These are phyloP conservation scores for Termitomyces sp. DNA, from an alignment of 768 basidiomycete genomes.

Conservation along the genomic window DNA sequence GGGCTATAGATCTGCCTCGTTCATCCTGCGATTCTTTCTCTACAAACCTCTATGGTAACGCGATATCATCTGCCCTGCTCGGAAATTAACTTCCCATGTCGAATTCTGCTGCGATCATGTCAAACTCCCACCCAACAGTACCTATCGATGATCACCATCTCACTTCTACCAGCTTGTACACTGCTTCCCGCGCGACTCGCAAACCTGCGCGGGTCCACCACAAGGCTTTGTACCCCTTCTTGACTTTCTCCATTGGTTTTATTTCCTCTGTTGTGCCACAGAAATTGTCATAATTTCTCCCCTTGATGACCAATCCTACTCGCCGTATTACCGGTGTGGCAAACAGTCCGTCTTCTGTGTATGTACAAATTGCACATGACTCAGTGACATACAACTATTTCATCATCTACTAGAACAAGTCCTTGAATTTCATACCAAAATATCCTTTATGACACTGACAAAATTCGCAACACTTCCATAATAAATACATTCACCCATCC, in stretches of 20 bases:
- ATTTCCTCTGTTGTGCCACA: conserved; percentile 4
- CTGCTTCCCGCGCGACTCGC: background rate
- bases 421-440: background rate
- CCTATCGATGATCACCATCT: conserved; percentile 14
- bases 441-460: background rate
- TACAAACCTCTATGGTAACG: background rate
- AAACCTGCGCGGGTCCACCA: background rate
- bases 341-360: background rate
- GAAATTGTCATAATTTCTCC: background rate
- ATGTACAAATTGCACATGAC: conserved; percentile 9
- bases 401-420: background rate
- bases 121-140: conserved; percentile 6
- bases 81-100: conserved; percentile 30
- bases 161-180: background rate
- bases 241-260: conserved; percentile 8
- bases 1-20: conserved; percentile 3
- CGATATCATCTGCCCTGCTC: conserved; percentile 15
- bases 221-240: conserved; percentile 2
- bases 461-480: background rate
- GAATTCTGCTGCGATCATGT: conserved; percentile 9
- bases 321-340: background rate
- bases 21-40: background rate
- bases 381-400: background rate
- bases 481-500: conserved; percentile 1
- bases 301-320: conserved; percentile 4